Evolutionary conservation across 805 yeast species (phyloP).

Genomic region (Sugiyamaella valdiviana): DNA sequence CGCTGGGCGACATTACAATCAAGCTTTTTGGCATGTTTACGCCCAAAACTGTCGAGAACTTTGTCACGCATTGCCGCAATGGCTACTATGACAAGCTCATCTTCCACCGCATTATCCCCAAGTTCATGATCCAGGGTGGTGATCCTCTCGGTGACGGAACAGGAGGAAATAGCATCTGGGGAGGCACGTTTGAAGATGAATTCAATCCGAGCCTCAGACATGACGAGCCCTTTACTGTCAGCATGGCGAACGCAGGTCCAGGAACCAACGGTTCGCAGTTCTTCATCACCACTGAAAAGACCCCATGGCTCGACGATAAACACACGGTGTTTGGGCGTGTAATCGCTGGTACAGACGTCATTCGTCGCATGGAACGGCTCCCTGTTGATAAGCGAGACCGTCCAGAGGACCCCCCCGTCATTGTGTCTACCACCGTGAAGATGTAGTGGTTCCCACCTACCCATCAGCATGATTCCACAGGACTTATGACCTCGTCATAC

Average conservation of each 20-base stretch:
- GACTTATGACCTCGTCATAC: no score
- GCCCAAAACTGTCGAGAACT: conserved; percentile 41
- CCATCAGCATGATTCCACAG: no score
- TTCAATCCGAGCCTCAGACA: conserved; percentile 40
- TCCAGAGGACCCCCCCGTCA: conserved; percentile 36
- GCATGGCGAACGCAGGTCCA: conserved; percentile 60
- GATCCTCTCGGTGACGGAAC: conserved; percentile 45
- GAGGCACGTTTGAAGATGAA: conserved; percentile 42
- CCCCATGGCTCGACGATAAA: conserved; percentile 50
- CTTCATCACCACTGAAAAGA: conserved; percentile 51
- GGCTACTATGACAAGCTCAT: conserved; percentile 38
- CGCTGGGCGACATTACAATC: conserved; percentile 39
- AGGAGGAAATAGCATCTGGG: conserved; percentile 37
- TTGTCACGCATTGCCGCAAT: conserved; percentile 31
- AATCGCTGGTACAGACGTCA: conserved; percentile 43
- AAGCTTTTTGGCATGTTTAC: conserved; percentile 33
- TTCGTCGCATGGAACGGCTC: conserved; percentile 42
- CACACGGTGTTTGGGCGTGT: conserved; percentile 56
- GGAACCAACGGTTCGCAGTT: conserved; percentile 56
- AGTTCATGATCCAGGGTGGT: conserved; percentile 58
- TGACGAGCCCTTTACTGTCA: conserved; percentile 47
- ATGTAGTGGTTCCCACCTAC: conserved; percentile 1
- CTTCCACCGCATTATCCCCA: conserved; percentile 40
- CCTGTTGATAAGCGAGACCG: conserved; percentile 43
- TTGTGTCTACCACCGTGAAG: conserved; percentile 21